Evolutionary conservation across 371 early-diverging fungal species (phyloP), one percentile per base, ranked within the genome.

Genomic region (Mucor plumbeus): DNA sequence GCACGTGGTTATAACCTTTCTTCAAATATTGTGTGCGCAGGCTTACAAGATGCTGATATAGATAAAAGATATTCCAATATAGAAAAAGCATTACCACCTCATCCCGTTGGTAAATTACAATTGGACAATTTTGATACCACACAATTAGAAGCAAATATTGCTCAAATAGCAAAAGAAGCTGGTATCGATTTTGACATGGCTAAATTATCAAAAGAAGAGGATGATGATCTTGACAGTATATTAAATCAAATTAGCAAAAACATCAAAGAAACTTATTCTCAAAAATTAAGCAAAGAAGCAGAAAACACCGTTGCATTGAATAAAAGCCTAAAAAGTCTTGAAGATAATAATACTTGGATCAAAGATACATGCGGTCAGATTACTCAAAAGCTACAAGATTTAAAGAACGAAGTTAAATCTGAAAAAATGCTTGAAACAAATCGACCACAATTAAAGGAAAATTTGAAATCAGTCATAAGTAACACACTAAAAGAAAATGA

Each of bases 1-100:
- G 50, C 26, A 50, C 50, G 13, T 50, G 50, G 50, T 26, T 19
- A 50, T 21, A 50, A 50, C 19, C 50, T 50, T 50, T 50, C 50
- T 50, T 50, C 50, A 50, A 26, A 47, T 26, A 9, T 26, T 21
- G 26, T 50, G 50, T 10, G 50, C 17, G 4, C 13, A 50, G 50
- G 50, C 26, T 26, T 50, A 50, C 11, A 50, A 21, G 50, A 21
- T 21, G 8, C 50, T 50, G 50, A 50, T 50, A 26, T 26, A 10
- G 26, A 26, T 50, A 26, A 50, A 50, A 50, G 21, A 9, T 3
- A 26, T 50, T 10, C 17, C 19, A 13, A 50, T 26, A 50, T 9
- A 44, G 44, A 44, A 1, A 44, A 44, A 44, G 44, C 44, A 17
- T 44, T 44, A 26, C 50, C 50, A 21, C 13, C 50, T 21, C 1